Evolutionary conservation across 106 monocot genomes (phyloP), one percentile per base, ranked within the genome.

Genomic region (Vanilla planifolia): DNA sequence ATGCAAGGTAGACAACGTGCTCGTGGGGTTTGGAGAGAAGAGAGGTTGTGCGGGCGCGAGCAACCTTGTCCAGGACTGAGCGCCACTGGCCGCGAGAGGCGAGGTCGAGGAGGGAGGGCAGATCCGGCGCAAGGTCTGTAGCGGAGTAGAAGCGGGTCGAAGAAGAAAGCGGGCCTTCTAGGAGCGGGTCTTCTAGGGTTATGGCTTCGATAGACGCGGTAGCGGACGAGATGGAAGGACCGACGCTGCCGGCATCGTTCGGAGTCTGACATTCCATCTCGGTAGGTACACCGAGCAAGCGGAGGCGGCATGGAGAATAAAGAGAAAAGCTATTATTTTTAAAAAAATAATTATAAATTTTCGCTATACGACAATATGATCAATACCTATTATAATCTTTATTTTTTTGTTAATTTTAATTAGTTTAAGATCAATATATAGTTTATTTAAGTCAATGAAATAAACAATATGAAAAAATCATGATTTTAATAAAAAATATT

Each of bases 1-100:
- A 77, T 62, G 86, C 51, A 59, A 85, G 79, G 74, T 78, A 79
- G 75, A 81, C 67, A 71, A 86, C 75, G 80, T 86, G 90, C 32
- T 80, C 80, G 61, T 86, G 95, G 15, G 84, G 90, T 9, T 39
- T 59, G 11, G 73, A 41, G 61, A 48, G 71, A 68, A 63, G 69
- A 40, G 76, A 66, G 35, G 61, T 63, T 40, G 78, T 64, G 40
- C 77, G 74, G 41, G 77, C 67, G 41, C 64, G 67, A 29, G 77
- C 59, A 33, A 80, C 73, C 55, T 75, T 78, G 66, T 81, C 81
- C 62, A 80, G 25, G 59, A 87, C 51, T 33, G 86, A 72, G 48
- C 72, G 81, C 81, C 81, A 87, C 40, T 78, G 79, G 32, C 81
- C 86, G 6, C 81, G 71, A 65, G 44, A 16, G 23, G 86, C 74